A percentile compares a stretch with the other conserved stretches of the same genome.
Conservation (phyloP, 495 filamentous ascomycete species). For the Aspergillus homomorphus region DNA sequence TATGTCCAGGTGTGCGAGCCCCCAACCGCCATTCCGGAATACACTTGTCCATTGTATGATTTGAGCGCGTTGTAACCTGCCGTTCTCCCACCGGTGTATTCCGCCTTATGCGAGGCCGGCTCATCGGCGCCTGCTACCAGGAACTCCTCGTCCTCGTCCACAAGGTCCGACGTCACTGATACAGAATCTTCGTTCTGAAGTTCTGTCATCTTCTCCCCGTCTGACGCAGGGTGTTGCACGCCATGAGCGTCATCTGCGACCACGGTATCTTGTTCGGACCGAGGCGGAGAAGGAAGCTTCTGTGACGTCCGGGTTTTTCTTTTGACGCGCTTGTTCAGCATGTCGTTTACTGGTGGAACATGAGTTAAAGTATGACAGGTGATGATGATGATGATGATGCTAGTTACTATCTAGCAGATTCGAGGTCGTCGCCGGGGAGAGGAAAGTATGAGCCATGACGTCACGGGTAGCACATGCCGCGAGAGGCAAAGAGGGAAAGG, state of each 20-base stretch:
- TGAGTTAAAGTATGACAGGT: background rate
- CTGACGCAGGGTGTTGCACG: background rate
- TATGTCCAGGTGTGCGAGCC: conserved; percentile 37
- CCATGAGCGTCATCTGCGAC: background rate
- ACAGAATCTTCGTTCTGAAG: background rate
- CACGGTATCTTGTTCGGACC: conserved; percentile 4
- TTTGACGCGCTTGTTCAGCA: conserved; percentile 1
- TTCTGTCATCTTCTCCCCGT: background rate
- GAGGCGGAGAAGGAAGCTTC: conserved; percentile 6
- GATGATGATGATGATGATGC: background rate
- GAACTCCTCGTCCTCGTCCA: conserved; percentile 13
- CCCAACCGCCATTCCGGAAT: conserved; percentile 34
- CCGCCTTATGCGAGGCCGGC: background rate
- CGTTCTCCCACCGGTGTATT: background rate
- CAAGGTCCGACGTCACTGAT: background rate
- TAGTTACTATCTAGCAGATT: too few relatives aligned
- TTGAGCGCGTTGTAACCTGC: conserved; percentile 32
- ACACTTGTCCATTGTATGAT: conserved; percentile 28
- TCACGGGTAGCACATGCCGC: background rate
- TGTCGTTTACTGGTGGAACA: background rate
- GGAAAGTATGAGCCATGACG: background rate
- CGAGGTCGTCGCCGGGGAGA: background rate
- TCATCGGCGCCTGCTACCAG: background rate
- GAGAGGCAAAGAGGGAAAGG: background rate
- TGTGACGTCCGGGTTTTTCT: background rate